Base-by-base conservation (phyloP, 179 eudicot genomes). In the Heliamphora pulchella region DNA sequence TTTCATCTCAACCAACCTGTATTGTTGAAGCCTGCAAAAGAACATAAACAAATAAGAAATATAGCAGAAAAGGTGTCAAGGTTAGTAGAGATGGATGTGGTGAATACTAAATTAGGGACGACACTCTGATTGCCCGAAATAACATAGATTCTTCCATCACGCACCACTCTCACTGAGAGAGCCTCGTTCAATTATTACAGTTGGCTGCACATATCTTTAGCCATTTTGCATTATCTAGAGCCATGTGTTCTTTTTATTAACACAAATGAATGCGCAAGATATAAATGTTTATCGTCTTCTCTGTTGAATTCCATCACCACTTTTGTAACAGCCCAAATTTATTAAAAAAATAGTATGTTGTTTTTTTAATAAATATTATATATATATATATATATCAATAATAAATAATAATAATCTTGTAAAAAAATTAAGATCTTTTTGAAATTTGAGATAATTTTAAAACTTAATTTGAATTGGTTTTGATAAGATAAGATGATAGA, bases 1-100 rank as follows among this genome's bases (percentile, higher is more conserved):
- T 85, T 91, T 92, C 96, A 94, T 94, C 86, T 94, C 98, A 78
- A 86, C 96, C 80, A 91, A 63, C 81, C 90, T 90, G 86, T 94
- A 94, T 77, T 91, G 97, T 83, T 94, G 98, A 86, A 94, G 93
- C 88, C 98, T 94, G 90, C 50, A 71, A 75, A 66, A 31, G 31
- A 31, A 31, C 31, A 31, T 31, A 31, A 31, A 31, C 31, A 31
- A 31, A 31, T 31, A 39, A 61, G 4, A 57, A 20, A 10, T 14
- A 43, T n/a, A 75, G 78, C 51, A 58, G 22, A 14, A 75, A 31
- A 31, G 0, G 31, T 31, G 31, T 31, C 31, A 31, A 31, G 31
- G 31, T 31, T 31, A 31, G 31, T 31, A 31, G 31, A 31, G 0
- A 31, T 31, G 31, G 31, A 31, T 31, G 31, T 31, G 31, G 31